These are phyloP conservation scores for Suillus spraguei DNA, from an alignment of 768 basidiomycete species.

Conservation along the genomic window DNA sequence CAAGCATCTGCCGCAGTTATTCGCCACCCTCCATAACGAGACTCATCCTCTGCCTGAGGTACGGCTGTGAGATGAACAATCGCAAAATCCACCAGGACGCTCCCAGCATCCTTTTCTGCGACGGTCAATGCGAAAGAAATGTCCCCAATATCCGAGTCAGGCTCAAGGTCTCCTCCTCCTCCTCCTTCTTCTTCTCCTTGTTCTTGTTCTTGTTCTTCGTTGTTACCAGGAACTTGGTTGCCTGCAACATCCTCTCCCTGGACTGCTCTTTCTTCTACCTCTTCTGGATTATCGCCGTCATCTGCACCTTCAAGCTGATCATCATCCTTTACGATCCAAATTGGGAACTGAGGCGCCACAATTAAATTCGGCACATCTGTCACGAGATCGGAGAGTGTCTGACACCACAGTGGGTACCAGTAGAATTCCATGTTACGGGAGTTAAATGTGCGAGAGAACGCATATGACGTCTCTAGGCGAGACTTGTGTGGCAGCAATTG, in stretches of 20 bases:
- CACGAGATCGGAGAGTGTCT: no score
- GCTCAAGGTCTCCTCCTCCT: neutral
- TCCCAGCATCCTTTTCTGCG: neutral
- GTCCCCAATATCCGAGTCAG: neutral
- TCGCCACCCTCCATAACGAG: neutral
- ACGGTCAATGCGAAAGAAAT: neutral
- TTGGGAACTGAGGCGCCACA: conserved; percentile 6
- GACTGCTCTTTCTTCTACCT: neutral
- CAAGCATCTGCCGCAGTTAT: neutral
- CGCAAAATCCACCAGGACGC: neutral
- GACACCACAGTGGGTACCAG: conserved; percentile 7
- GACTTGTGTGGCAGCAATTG: neutral
- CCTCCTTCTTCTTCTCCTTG: no score
- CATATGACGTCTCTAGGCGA: neutral
- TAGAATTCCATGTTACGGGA: neutral
- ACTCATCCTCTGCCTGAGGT: neutral
- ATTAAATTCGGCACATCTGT: conserved; percentile 2
- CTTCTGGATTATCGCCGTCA: neutral
- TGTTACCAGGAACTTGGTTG: neutral
- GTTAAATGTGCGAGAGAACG: conserved; percentile 5
- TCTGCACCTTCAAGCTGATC: neutral
- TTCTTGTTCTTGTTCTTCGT: conserved; percentile 2
- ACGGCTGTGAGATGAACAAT: neutral
- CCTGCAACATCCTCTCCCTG: neutral
- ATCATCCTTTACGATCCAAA: neutral